phyloP scores from a whole-genome alignment of 768 basidiomycete genomes.

The Xerocomellus chrysenteron region DNA sequence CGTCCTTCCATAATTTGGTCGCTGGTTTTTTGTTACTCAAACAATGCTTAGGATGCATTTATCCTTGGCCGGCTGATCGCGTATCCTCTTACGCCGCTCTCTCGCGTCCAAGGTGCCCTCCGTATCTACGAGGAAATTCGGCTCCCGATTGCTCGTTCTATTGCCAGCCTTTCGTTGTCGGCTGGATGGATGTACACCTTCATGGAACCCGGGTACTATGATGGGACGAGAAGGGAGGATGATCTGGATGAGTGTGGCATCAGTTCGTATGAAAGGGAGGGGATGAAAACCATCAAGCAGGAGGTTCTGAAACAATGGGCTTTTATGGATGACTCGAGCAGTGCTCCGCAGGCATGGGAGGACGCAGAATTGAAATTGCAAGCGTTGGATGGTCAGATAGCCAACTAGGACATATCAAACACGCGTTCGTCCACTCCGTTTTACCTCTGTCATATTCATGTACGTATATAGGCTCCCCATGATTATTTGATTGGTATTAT shows the following conservation, averaged over 20 bases:
- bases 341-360: slow-evolving; percentile 14
- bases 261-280: slow-evolving; percentile 13
- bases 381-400: not conserved
- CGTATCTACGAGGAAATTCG: slow-evolving; percentile 12
- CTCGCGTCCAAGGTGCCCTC: slow-evolving; percentile 5
- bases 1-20: too few relatives aligned
- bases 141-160: slow-evolving; percentile 10
- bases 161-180: slow-evolving; percentile 18
- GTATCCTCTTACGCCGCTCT: slow-evolving; percentile 17
- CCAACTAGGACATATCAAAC: not conserved
- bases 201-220: slow-evolving; percentile 1
- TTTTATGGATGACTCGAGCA: slow-evolving; percentile 8
- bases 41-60: slow-evolving; percentile 13
- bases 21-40: not conserved
- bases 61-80: slow-evolving; percentile 20
- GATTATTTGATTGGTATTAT: too few relatives aligned
- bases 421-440: too few relatives aligned
- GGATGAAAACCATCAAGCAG: slow-evolving; percentile 12
- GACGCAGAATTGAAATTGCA: slow-evolving; percentile 14
- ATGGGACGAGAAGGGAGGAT: not conserved
- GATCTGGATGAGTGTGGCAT: not conserved
- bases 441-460: too few relatives aligned
- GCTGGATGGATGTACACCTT: slow-evolving; percentile 22
- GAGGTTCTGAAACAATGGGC: slow-evolving; percentile 17
- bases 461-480: too few relatives aligned